Base-by-base conservation (phyloP, 176 grass and related monocot species). In the Oryza longistaminata region DNA sequence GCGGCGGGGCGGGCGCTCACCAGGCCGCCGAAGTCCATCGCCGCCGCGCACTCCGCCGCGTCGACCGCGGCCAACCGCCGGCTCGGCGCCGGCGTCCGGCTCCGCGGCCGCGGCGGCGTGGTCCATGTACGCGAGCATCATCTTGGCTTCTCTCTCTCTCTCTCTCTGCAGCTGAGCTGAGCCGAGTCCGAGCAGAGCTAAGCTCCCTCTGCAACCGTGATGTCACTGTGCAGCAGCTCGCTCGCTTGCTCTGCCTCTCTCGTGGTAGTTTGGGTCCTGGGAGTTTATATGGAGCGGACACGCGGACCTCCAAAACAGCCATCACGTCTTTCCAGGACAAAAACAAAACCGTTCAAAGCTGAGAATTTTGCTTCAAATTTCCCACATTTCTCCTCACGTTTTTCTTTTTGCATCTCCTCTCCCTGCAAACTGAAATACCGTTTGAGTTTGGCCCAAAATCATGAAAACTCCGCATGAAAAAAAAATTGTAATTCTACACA, bases 71-170 rank as follows among this genome's bases (percentile, higher is more conserved):
- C 88, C 6, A 98, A 98, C 91, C 3, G 93, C 92, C 17, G 93
- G 65, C 6, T 12, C 0, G 1, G 77, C 84, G 21, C 58, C 39
- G 9, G 71, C 27, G 58, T 85, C 85, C 58, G 76, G 81, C 68
- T 93, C 88, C 2, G 82, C 64, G 42, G 93, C 58, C 11, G 93
- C 34, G 66, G 80, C 17, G 71, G 80, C 86, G 34, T 87, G 92
- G 58, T 94, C 93, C 82, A 94, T 85, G 81, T 88, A 95, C 62
- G 90, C 90, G 64, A 95, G 86, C 88, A 92, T 88, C 92, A 94
- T 94, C 64, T 65, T 68, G 64, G 68, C 17, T 49, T 10, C n/a
- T 11, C 21, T 10, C 58, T 3, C 27, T 27, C 29, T 31, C 29
- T 31, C 58, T 11, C 21, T 10, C 58, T 3, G 58, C 65, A 88